These are phyloP conservation scores for Guillardia theta DNA, from an alignment of 78 protist species.

Conservation along the genomic window DNA sequence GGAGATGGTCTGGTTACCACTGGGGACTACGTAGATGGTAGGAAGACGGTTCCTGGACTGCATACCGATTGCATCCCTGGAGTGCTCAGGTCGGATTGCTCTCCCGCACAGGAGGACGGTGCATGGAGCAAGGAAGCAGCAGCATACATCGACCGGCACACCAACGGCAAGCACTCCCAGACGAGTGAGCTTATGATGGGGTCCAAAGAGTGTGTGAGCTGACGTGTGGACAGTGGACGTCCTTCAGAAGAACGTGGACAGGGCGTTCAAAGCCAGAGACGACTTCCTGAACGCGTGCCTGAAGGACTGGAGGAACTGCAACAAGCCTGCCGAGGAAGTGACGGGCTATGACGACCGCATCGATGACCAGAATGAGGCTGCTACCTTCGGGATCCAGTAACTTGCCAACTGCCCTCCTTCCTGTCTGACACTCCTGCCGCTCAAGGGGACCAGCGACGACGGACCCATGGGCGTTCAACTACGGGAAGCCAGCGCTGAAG, in stretches of 20 bases:
- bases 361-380: not conserved
- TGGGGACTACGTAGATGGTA: conserved; percentile 16
- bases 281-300: conserved; percentile 7
- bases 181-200: no score
- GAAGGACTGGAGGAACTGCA: conserved; percentile 40
- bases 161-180: no score
- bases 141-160: not conserved
- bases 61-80: conserved; percentile 25
- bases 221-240: not conserved
- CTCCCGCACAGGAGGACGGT: conserved; percentile 29
- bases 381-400: not conserved
- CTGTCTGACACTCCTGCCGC: not conserved
- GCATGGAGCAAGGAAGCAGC: conserved; percentile 32
- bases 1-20: conserved; percentile 3
- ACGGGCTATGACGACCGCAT: conserved; percentile 25
- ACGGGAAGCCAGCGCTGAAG: not conserved
- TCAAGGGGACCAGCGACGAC: not conserved
- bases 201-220: not conserved
- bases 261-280: conserved; percentile 17
- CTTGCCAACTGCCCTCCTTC: not conserved
- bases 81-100: not conserved
- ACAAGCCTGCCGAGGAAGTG: not conserved
- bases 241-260: not conserved
- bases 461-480: not conserved
- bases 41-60: not conserved